Evolutionary conservation across 495 filamentous ascomycete genomes (phyloP), one percentile per base, ranked within the genome.

Genomic region (Pseudevernia furfuracea): DNA sequence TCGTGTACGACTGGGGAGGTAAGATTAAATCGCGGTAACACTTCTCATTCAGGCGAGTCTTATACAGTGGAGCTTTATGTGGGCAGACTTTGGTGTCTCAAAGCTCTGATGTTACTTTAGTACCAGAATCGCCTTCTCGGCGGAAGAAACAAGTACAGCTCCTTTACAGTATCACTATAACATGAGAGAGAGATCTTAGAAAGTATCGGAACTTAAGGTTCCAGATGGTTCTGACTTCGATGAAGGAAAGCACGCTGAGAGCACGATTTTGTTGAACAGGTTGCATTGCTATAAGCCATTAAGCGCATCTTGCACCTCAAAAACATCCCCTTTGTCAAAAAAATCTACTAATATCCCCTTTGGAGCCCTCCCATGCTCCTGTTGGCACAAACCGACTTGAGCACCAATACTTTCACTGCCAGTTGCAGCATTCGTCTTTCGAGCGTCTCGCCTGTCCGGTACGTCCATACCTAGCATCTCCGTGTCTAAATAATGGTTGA

Each of bases 321-420:
- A 80, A 30, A 79, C 72, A 14, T 79, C 76, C 1, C 86, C 87
- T 59, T 82, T 71, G 69, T 87, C 82, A 60, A 80, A 85, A 74
- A 88, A 90, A 73, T 91, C 87, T 17, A 87, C 79, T 34, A 90
- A 73, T 41, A 89, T 74, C 44, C 85, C 86, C 57, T 80, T 81
- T 14, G 87, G 86, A 65, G 75, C 78, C 58, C 68, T 69, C 9
- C 76, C 77, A 81, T 85, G 88, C 67, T 84, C 36, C 2, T 62
- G 70, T 53, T 74, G 66, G 64, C 88, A 90, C 34, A 71, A 67
- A 49, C 73, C 67, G 9, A 79, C 78, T 61, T 89, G 84, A 37
- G 76, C 72, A 1, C 84, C 84, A 39, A 90, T 76, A 67, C 85
- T 83, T 1, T 84, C 84, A 1, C 68, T 71, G 0, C 79, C 78